Percentiles rank a stretch among this genome's conserved stretches.
These are phyloP conservation scores for Wickerhamiella alocasiicola DNA, from an alignment of 805 yeast genomes.

Conservation along the genomic window DNA sequence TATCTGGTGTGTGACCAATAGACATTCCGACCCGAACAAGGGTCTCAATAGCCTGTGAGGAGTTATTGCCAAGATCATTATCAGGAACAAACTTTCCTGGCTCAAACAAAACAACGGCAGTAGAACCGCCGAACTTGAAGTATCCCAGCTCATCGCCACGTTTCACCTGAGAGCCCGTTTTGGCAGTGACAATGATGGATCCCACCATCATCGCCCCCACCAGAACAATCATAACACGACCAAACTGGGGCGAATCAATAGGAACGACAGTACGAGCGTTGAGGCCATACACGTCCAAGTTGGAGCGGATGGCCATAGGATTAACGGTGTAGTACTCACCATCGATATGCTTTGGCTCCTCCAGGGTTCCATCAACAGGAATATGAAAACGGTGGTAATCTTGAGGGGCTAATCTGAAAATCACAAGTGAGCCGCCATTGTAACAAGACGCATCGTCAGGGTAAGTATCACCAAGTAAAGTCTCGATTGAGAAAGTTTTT, in stretches of 20 bases:
- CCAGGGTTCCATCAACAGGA: conserved; percentile 67
- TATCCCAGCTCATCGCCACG: conserved; percentile 84
- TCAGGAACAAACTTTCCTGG: conserved; percentile 40
- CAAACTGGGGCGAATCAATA: conserved; percentile 63
- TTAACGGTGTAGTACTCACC: conserved; percentile 95
- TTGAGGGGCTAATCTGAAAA: conserved; percentile 90
- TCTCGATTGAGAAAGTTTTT: conserved; percentile 50
- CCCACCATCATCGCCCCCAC: conserved; percentile 99
- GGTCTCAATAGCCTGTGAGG: conserved; percentile 57
- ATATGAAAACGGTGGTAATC: conserved; percentile 91
- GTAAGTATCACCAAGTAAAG: conserved; percentile 39
- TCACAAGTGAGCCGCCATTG: conserved; percentile 48
- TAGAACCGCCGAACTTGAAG: conserved; percentile 93
- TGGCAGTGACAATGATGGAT: conserved; percentile 59
- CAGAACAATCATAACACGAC: conserved; percentile 61
- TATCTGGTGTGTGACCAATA: conserved; percentile 48
- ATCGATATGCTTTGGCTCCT: conserved; percentile 52
- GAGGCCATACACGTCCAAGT: conserved; percentile 85
- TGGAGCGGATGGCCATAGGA: conserved; percentile 90
- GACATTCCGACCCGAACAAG: conserved; percentile 84
- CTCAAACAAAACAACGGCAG: conserved; percentile 58
- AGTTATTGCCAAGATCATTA: conserved; percentile 57
- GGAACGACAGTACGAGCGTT: conserved; percentile 72
- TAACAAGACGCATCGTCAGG: conserved; percentile 30
- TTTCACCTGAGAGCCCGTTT: conserved; percentile 42